A percentile compares a stretch with the other conserved stretches of the same genome.
phyloP scores from a whole-genome alignment of 1,139 yeast genomes.

The Yamadazyma blattariae region DNA sequence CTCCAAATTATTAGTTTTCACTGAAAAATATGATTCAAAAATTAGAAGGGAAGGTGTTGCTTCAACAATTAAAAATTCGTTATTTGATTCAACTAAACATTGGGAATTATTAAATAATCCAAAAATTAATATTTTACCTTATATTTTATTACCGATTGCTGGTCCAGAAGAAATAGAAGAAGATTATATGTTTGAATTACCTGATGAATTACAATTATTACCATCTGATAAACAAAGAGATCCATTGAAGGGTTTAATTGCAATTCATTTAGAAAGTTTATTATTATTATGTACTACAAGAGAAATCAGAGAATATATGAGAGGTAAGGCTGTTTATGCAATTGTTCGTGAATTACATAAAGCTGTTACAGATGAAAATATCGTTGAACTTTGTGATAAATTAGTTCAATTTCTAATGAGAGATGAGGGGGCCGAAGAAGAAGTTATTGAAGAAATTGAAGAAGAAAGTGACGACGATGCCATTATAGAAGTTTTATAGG shows the following conservation, averaged over 20 bases:
- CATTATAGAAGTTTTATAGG: constrained; percentile 52
- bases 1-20: constrained; percentile 76
- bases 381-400: constrained; percentile 69
- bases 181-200: constrained; percentile 84
- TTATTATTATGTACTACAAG: constrained; percentile 75
- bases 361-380: constrained; percentile 53
- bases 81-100: constrained; percentile 78
- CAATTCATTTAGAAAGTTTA: constrained; percentile 73
- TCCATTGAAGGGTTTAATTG: constrained; percentile 59
- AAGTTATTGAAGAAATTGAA: constrained; percentile 23
- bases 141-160: constrained; percentile 77
- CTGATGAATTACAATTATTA: constrained; percentile 82
- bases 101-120: constrained; percentile 55
- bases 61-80: constrained; percentile 83
- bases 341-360: constrained; percentile 82
- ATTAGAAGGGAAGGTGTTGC: constrained; percentile 92
- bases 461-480: constrained; percentile 36
- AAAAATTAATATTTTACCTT: constrained; percentile 73
- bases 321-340: constrained; percentile 80
- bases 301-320: constrained; percentile 67
- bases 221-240: constrained; percentile 80
- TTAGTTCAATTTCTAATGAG: constrained; percentile 86
- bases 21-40: constrained; percentile 74
- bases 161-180: constrained; percentile 77
- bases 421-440: constrained; percentile 54